phyloP scores from a whole-genome alignment of 148 eudicot species.

The Nepenthes mirabilis region DNA sequence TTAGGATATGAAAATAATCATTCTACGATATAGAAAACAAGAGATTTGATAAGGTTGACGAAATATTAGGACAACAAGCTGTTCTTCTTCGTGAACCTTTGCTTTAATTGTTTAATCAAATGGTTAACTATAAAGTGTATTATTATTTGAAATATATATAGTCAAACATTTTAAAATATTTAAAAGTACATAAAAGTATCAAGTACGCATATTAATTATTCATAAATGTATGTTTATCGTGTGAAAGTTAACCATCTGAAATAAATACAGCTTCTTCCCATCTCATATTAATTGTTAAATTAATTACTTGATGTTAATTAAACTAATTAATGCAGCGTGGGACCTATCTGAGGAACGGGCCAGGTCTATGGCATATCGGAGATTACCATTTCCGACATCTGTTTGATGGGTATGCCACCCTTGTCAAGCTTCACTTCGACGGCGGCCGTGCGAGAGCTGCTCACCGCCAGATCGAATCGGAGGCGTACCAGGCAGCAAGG shows the following conservation, averaged over 20 bases:
- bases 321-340: slow-evolving; percentile 19
- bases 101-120: too few relatives aligned
- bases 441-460: slow-evolving; percentile 42
- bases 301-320: not conserved
- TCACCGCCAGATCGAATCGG: slow-evolving; percentile 88
- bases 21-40: too few relatives aligned
- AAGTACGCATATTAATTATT: not conserved
- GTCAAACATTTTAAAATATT: too few relatives aligned
- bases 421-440: slow-evolving; percentile 72
- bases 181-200: too few relatives aligned
- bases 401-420: slow-evolving; percentile 94
- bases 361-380: slow-evolving; percentile 84
- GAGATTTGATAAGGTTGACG: too few relatives aligned
- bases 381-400: slow-evolving; percentile 90
- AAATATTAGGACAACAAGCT: too few relatives aligned
- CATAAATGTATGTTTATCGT: not conserved
- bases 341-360: slow-evolving; percentile 90
- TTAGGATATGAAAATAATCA: too few relatives aligned
- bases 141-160: too few relatives aligned
- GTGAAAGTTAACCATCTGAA: not conserved
- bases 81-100: too few relatives aligned
- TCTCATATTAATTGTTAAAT: not conserved
- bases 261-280: not conserved
- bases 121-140: too few relatives aligned
- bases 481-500: slow-evolving; percentile 72